These are phyloP conservation scores for Clonostachys rosea DNA, from an alignment of 2,329 filamentous ascomycete genomes.

Conservation along the genomic window DNA sequence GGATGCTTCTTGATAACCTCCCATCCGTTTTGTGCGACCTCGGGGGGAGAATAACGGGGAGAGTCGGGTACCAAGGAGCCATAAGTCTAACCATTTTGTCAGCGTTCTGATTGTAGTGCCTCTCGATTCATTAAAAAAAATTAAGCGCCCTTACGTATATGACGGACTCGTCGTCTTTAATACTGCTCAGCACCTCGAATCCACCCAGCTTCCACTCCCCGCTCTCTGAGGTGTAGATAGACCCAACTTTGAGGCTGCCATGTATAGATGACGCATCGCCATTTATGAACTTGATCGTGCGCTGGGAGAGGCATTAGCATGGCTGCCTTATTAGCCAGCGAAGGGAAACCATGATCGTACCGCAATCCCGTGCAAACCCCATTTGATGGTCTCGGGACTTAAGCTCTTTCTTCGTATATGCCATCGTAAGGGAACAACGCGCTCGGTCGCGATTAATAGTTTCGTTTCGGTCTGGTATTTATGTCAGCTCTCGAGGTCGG, in stretches of 20 bases:
- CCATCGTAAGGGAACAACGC: constrained; percentile 83
- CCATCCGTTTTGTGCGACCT: constrained; percentile 86
- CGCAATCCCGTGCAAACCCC: constrained; percentile 85
- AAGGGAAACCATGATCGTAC: constrained; percentile 34
- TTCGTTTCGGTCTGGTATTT: constrained; percentile 74
- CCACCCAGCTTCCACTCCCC: constrained; percentile 97
- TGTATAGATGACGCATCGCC: constrained; percentile 89
- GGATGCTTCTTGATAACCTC: constrained; percentile 81
- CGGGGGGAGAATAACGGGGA: constrained; percentile 78
- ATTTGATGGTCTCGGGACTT: constrained; percentile 90
- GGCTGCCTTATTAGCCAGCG: too few relatives aligned
- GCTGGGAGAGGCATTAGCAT: constrained; percentile 36
- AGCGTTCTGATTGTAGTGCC: not conserved
- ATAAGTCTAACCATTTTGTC: constrained; percentile 55
- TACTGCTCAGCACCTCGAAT: constrained; percentile 87
- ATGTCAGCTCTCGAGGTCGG: not conserved
- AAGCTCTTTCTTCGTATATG: constrained; percentile 84
- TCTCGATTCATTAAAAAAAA: not conserved
- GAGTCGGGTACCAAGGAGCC: constrained; percentile 85
- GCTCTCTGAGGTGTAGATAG: constrained; percentile 90
- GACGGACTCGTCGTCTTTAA: constrained; percentile 92
- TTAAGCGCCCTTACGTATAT: constrained; percentile 60
- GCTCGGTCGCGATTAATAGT: constrained; percentile 94
- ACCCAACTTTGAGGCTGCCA: constrained; percentile 78
- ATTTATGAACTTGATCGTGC: constrained; percentile 94